Evolutionary conservation across 768 basidiomycete genomes (phyloP), one percentile per base, ranked within the genome.

Genomic region (Gloeopeniophorella convolvens): DNA sequence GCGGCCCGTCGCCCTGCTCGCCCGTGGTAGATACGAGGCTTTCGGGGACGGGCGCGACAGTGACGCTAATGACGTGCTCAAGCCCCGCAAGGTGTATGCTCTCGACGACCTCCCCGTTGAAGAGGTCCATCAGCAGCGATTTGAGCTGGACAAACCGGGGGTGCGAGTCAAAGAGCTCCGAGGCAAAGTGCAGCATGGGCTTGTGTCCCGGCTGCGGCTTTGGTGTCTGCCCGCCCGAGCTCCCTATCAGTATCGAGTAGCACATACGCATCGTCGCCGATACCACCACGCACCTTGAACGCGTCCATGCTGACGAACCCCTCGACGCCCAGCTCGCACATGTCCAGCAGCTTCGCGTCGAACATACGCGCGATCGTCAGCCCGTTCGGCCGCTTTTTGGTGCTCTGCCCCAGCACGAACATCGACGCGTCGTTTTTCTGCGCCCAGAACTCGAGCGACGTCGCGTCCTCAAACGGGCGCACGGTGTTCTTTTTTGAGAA

Each of bases 141-240:
- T 96, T 98, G 58, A 97, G 75, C 62, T 94, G 93, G 6, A 83
- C 72, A 66, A 88, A 94, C 10, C 91, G 84, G 1, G 95, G 92
- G 65, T 98, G 92, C 1, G 89, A 83, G 60, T 95, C 92, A 66
- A 98, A 99, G 9, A 97, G 76, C 54, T 91, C 89, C 0, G 92
- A 94, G 12, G 92, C 89, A 63, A 99, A 99, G 63, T 95, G 91
- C 76, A 99, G 83, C 57, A 97, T 68, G 39, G 96, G 95, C 60
- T 89, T 85, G 60, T 91, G 82, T 9, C 93, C 95, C 20, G 86
- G 81, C 4, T 91, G 85, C 12, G 86, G 83, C 78, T 95, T 97
- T 20, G 82, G 74, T 34, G 87, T 85, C 96, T 93, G 61, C 13
- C 12, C 26, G 18, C 20, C 30, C n/a, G n/a, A n/a, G n/a, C n/a